Evolutionary conservation across 139 green algal genomes (phyloP).

Genomic region (Choricystis sp.): DNA sequence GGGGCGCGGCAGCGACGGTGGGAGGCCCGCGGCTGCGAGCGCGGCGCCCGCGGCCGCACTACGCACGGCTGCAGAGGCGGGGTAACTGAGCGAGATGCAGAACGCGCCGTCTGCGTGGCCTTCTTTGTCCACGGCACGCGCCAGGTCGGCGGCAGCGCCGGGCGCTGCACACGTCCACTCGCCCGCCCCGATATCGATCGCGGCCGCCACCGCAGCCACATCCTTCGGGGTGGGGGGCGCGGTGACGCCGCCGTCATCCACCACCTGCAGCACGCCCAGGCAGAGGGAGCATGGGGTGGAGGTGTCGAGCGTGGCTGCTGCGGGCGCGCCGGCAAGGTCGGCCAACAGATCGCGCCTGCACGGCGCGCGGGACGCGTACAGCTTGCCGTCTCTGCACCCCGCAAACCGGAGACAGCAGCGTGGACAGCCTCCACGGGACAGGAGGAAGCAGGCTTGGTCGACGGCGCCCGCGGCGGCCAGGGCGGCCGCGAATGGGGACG

Average conservation of each 20-base stretch:
- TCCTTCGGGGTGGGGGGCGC: neutral
- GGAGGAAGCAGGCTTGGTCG: neutral
- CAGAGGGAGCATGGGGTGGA: slow-evolving; percentile 7
- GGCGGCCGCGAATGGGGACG: neutral
- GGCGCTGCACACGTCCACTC: neutral
- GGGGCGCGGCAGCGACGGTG: no score
- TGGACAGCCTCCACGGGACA: neutral
- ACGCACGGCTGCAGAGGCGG: neutral
- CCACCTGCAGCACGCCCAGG: slow-evolving; percentile 7
- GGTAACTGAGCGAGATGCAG: neutral
- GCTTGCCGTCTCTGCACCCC: neutral
- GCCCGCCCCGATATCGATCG: neutral
- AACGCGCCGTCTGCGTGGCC: slow-evolving; percentile 1
- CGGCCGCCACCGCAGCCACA: no score
- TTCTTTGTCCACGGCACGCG: neutral
- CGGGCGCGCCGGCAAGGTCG: neutral
- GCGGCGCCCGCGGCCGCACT: neutral
- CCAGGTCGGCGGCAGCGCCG: neutral
- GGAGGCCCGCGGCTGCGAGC: neutral
- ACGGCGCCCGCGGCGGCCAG: neutral
- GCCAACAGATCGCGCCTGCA: neutral
- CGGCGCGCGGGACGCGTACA: neutral
- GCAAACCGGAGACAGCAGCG: slow-evolving; percentile 10
- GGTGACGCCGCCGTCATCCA: neutral
- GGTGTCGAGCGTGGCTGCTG: neutral